These are phyloP conservation scores for Eleusine coracana DNA, from an alignment of 176 grass and related monocot genomes.

Conservation along the genomic window DNA sequence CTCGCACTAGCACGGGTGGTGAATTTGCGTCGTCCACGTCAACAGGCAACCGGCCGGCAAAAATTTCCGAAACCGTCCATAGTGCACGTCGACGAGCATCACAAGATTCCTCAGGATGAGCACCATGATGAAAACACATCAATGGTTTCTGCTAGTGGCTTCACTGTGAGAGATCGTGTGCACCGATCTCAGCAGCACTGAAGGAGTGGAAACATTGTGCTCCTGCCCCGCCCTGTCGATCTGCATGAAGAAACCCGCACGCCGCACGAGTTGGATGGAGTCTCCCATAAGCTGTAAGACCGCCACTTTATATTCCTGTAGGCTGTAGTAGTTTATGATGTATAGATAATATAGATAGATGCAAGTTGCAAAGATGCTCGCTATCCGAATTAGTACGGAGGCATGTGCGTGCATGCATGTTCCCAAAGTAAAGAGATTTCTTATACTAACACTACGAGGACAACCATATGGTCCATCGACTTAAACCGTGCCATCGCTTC, in stretches of 20 bases:
- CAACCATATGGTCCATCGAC: not conserved
- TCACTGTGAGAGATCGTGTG: not conserved
- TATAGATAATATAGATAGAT: not conserved
- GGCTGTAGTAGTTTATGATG: not conserved
- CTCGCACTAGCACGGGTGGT: not conserved
- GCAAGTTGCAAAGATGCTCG: not conserved
- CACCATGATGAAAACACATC: not conserved
- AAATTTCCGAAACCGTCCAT: not conserved
- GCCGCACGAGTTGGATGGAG: not conserved
- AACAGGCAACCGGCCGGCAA: not conserved
- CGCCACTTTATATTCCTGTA: not conserved
- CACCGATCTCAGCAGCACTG: not conserved
- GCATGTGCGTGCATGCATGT: not conserved
- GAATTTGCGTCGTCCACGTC: not conserved
- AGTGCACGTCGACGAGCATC: not conserved
- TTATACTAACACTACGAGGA: not conserved
- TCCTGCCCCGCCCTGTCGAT: not conserved
- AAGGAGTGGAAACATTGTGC: not conserved
- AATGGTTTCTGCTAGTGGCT: not conserved
- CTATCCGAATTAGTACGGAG: not conserved
- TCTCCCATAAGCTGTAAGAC: not conserved
- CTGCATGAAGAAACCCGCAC: not conserved
- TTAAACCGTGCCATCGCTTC: not conserved
- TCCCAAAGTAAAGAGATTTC: not conserved
- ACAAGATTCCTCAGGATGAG: constrained; percentile 1